Base-by-base conservation (phyloP, 148 eudicot genomes). In the Chenopodium suecicum region DNA sequence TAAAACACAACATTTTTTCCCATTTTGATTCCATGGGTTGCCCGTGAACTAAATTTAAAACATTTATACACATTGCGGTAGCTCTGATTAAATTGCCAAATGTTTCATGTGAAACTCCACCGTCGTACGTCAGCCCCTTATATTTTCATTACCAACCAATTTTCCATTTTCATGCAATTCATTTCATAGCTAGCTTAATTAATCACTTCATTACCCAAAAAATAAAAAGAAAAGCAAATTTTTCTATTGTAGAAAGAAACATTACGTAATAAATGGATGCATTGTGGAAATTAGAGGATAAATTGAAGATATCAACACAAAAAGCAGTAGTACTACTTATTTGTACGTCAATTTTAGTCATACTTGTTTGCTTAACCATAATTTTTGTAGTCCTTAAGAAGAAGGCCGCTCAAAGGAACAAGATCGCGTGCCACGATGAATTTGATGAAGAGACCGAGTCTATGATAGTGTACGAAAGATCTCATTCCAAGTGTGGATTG, bases 271-370 rank as follows among this genome's bases (percentile, higher is more conserved):
- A 56, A 23, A 91, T 91, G 94, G 92, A 85, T 41, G 89, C 90
- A 52, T 83, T 94, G 75, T 91, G 94, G 98, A 85, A 80, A 41
- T 73, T 92, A 54, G 98, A 92, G 74, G 96, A 94, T 71, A 91
- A 90, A 75, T 85, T 81, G 82, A 89, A 89, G 46, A 81, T 94
- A 58, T 86, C 98, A 54, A 94, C 94, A 3, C 87, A n/a, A 81
- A 85, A 84, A 69, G 90, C 94, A 13, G 77, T 80, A 10, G 23
- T 78, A 6, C 20, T 90, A 52, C 86, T 91, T 4, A 83, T 85
- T 19, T 87, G 87, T 81, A 87, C 88, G 41, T 81, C 82, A 1
- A 56, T 82, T 50, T 68, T 92, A 75, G 82, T 86, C 25, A 54
- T 83, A 4, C 86, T 88, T 2, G 52, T 84, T 0, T 91, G 90